Evolutionary conservation across 805 yeast genomes (phyloP).

Genomic region (Cyberlindnera meyerae): DNA sequence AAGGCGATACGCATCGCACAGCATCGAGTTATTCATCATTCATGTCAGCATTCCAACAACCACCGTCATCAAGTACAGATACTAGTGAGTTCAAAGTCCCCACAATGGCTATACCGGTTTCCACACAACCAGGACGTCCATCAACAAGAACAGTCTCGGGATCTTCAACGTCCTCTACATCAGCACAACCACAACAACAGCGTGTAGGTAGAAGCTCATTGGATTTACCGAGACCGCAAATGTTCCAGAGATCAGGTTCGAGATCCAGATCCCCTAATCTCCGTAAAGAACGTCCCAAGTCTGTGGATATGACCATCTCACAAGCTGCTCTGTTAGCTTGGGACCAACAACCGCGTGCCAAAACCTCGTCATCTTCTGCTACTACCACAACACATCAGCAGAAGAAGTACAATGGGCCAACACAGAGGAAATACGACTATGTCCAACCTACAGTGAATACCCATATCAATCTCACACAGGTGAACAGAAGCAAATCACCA

Average conservation of each 20-base stretch:
- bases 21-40: constrained; percentile 24
- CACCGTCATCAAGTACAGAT: too few relatives aligned
- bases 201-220: constrained; percentile 11
- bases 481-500: constrained; percentile 8
- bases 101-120: too few relatives aligned
- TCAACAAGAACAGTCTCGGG: background rate
- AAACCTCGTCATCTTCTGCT: constrained; percentile 13
- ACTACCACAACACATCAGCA: background rate
- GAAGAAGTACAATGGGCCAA: background rate
- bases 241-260: constrained; percentile 1
- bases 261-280: constrained; percentile 10
- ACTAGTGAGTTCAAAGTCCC: constrained; percentile 15
- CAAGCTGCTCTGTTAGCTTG: constrained; percentile 26
- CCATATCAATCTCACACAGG: constrained; percentile 23
- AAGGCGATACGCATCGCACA: constrained; percentile 11
- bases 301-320: constrained; percentile 21
- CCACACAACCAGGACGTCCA: too few relatives aligned
- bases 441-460: constrained; percentile 25
- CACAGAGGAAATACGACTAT: constrained; percentile 21
- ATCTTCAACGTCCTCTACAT: constrained; percentile 3
- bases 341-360: constrained; percentile 20
- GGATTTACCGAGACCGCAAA: constrained; percentile 15
- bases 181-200: too few relatives aligned
- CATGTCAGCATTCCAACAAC: constrained; percentile 21
- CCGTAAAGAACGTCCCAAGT: constrained; percentile 21